These are phyloP conservation scores for Phalaenopsis aphrodite DNA, from an alignment of 106 monocot genomes.

Conservation along the genomic window DNA sequence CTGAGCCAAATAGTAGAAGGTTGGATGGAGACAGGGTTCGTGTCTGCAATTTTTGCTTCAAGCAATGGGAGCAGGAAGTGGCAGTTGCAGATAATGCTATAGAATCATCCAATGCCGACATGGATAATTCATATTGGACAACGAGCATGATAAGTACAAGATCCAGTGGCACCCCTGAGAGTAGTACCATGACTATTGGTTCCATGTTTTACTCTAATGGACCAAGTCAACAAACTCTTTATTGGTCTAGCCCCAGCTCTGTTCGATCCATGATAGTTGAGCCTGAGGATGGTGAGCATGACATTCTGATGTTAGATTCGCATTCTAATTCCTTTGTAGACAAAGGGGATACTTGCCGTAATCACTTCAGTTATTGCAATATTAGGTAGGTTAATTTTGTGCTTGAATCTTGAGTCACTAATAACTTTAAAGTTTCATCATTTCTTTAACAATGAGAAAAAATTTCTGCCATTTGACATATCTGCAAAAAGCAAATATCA, in stretches of 20 bases:
- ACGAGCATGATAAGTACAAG: slow-evolving; percentile 46
- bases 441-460: neutral
- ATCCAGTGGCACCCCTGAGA: slow-evolving; percentile 35
- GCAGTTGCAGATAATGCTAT: slow-evolving; percentile 13
- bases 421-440: neutral
- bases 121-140: slow-evolving; percentile 41
- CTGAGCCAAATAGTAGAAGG: slow-evolving; percentile 9
- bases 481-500: neutral
- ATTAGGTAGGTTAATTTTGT: slow-evolving; percentile 38
- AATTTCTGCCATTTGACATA: neutral
- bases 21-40: slow-evolving; percentile 48
- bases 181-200: slow-evolving; percentile 18
- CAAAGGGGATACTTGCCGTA: slow-evolving; percentile 24
- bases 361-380: slow-evolving; percentile 33
- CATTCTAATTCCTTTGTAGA: slow-evolving; percentile 22
- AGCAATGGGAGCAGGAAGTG: slow-evolving; percentile 45
- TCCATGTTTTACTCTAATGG: slow-evolving; percentile 27
- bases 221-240: slow-evolving; percentile 18
- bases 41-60: slow-evolving; percentile 82
- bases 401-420: neutral
- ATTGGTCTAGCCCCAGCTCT: slow-evolving; percentile 21
- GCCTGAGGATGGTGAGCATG: slow-evolving; percentile 26
- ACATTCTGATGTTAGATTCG: slow-evolving; percentile 16
- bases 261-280: slow-evolving; percentile 19
- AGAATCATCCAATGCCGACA: slow-evolving; percentile 8